These are phyloP conservation scores for Dictyostelium purpureum DNA, from an alignment of 78 protist species.

Conservation along the genomic window DNA sequence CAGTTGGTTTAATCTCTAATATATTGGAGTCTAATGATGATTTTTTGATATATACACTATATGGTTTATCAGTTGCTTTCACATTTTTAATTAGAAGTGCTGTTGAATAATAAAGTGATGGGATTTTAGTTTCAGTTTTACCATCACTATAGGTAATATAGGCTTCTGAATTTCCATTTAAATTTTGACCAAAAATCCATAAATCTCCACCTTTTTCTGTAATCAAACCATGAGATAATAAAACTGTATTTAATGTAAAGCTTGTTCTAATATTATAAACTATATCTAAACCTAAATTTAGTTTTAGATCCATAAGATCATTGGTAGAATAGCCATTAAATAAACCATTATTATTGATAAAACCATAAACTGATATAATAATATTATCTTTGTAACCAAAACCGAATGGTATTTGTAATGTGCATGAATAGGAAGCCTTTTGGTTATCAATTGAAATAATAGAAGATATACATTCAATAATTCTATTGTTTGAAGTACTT, in stretches of 20 bases:
- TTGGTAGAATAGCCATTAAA: background rate
- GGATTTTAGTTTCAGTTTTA: too few species aligned
- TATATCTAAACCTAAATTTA: background rate
- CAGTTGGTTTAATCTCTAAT: too few species aligned
- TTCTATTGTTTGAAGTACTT: too few species aligned
- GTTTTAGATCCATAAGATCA: background rate
- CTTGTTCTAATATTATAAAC: too few species aligned
- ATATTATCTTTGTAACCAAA: background rate
- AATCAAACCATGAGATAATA: too few species aligned
- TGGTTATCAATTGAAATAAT: background rate
- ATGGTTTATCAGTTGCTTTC: too few species aligned
- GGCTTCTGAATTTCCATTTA: too few species aligned
- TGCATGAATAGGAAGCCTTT: background rate
- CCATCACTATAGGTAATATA: too few species aligned
- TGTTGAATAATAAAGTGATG: too few species aligned
- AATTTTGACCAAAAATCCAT: background rate
- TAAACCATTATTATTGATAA: background rate
- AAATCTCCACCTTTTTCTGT: background rate
- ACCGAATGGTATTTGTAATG: background rate
- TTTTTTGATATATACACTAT: too few species aligned
- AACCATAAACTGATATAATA: background rate
- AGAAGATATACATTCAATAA: background rate
- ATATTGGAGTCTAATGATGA: too few species aligned
- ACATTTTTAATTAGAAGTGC: too few species aligned
- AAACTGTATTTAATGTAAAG: background rate